Evolutionary conservation across 805 yeast species (phyloP), one percentile per base, ranked within the genome.

Genomic region (Saccharomycopsis selenospora): DNA sequence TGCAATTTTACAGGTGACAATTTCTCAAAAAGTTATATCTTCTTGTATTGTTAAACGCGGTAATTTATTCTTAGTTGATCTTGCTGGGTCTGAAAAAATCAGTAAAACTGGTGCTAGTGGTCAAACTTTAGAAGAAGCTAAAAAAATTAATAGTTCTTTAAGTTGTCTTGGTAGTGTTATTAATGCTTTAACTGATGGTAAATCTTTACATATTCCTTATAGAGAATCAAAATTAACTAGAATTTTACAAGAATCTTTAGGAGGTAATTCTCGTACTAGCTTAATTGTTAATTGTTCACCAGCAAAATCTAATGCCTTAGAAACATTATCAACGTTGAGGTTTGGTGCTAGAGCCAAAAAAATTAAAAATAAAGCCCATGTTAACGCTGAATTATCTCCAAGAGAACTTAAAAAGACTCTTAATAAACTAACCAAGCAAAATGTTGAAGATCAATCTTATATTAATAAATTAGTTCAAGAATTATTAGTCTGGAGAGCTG

Each of bases 151-250:
- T 63, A 73, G 79, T 40, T 85, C 95, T 0, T 70, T 87, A 33
- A 79, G 88, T 4, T 75, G 89, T 0, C 68, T 89, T 48, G 95
- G 95, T 3, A 79, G 81, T 61, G 95, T 88, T 13, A 86, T 89
- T 38, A 79, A 85, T 56, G 77, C 88, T 0, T 72, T 90, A 42
- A 82, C 95, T 0, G 90, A 84, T 55, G 76, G 80, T 1, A 76
- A 73, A 53, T 69, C 80, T 2, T 69, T 76, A 2, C 87, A 84
- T 57, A 67, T 82, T 7, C 89, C 93, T 0, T 86, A 84, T 55
- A 69, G 90, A 49, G 91, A 85, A 57, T 83, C 95, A 2, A 83
- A 83, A 56, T 70, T 87, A 45, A 85, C 95, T 0, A 70, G 91
- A 52, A 79, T 88, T 11, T 64, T 87, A 28, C 90, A 84, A 59